These are phyloP conservation scores for Solanum habrochaites DNA, from an alignment of 257 asterid species.

Conservation along the genomic window DNA sequence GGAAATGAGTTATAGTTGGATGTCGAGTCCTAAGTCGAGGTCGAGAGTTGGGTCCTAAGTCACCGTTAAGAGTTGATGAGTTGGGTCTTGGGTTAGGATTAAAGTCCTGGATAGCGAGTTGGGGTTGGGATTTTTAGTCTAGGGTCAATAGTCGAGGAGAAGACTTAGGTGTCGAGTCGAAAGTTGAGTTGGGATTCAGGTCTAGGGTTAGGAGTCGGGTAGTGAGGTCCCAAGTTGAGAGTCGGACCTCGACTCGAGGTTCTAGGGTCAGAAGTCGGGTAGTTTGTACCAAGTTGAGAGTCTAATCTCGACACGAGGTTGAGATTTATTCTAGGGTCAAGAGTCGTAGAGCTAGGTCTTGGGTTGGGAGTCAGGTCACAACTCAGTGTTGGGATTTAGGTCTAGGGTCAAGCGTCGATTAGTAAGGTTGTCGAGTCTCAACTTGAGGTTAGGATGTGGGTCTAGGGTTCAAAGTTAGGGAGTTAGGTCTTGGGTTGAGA, in stretches of 20 bases:
- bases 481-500: neutral
- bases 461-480: neutral
- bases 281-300: no score
- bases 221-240: neutral
- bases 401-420: neutral
- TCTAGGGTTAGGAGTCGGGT: neutral
- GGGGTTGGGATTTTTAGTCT: no score
- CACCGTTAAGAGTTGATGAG: neutral
- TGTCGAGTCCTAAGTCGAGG: neutral
- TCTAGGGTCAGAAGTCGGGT: no score
- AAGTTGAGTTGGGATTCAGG: neutral
- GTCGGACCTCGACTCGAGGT: no score
- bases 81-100: neutral
- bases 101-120: neutral
- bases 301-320: neutral
- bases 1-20: no score
- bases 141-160: neutral
- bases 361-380: no score
- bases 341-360: no score
- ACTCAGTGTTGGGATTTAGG: neutral
- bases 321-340: neutral
- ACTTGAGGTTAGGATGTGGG: neutral
- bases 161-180: neutral
- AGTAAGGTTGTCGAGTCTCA: neutral
- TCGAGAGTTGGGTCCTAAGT: neutral